Evolutionary conservation across 2,329 filamentous ascomycete species (phyloP).

Genomic region (Trichoderma sp.): DNA sequence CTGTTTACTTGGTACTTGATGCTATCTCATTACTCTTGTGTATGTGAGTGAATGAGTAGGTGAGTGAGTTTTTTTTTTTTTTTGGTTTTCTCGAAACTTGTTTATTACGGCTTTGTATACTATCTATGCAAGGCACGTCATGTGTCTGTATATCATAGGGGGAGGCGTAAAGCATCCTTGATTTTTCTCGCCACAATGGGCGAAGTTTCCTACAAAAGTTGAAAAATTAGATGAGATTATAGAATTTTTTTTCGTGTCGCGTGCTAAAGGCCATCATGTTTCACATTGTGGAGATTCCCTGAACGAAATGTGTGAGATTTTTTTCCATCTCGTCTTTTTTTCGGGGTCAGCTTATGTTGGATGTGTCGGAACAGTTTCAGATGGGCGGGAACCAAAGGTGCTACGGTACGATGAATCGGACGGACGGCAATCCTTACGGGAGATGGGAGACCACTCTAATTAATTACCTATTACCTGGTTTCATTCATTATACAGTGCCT

Average conservation of each 20-base stretch:
- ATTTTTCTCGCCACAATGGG: not conserved
- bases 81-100: not conserved
- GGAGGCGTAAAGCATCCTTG: not conserved
- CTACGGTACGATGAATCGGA: not conserved
- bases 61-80: not conserved
- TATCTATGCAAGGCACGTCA: not conserved
- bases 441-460: not conserved
- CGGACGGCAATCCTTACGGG: not conserved
- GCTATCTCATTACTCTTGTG: not conserved
- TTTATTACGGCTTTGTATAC: not conserved
- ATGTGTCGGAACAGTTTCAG: conserved; percentile 11
- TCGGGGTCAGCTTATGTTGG: not conserved
- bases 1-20: too few species aligned
- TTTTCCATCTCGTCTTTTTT: not conserved
- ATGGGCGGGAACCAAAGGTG: not conserved
- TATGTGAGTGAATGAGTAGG: too few species aligned
- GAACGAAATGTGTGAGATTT: not conserved
- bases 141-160: not conserved
- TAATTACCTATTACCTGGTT: not conserved
- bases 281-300: not conserved
- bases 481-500: not conserved
- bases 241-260: not conserved
- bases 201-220: not conserved
- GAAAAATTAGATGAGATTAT: not conserved
- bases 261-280: not conserved